Evolutionary conservation across 2,329 filamentous ascomycete species (phyloP).

Genomic region (Epichloe brachyelytri): DNA sequence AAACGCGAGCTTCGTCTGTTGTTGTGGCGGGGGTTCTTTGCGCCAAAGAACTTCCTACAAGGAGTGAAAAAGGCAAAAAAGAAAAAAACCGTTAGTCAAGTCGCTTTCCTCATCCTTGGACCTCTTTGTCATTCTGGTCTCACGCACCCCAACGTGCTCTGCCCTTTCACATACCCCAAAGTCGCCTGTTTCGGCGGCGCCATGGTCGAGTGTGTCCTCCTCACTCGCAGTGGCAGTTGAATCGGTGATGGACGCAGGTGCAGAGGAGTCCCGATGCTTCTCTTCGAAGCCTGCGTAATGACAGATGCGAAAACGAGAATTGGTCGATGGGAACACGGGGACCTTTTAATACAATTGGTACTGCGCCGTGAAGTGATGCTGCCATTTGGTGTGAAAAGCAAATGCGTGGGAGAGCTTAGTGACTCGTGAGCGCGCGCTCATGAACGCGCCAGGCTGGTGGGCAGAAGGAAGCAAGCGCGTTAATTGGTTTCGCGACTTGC

Average conservation of each 20-base stretch:
- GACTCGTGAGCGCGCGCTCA: constrained; percentile 6
- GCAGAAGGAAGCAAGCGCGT: constrained; percentile 30
- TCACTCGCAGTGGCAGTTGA: not conserved
- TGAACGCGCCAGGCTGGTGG: constrained; percentile 23
- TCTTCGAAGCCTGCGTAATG: constrained; percentile 6
- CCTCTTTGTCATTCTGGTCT: not conserved
- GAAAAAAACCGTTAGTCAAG: not conserved
- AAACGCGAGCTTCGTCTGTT: constrained; percentile 72
- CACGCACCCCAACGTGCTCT: constrained; percentile 60
- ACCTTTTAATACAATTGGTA: not conserved
- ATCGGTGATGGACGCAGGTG: constrained; percentile 4
- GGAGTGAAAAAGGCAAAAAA: constrained; percentile 1
- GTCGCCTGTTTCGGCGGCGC: constrained; percentile 62
- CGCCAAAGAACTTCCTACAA: constrained; percentile 71
- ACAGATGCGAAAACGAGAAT: not conserved
- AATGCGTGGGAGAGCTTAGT: constrained; percentile 5
- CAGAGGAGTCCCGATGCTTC: constrained; percentile 1
- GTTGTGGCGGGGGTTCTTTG: constrained; percentile 41
- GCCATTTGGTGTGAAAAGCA: not conserved
- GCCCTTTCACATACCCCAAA: constrained; percentile 73
- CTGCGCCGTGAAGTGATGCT: not conserved
- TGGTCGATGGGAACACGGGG: no score
- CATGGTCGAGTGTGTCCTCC: constrained; percentile 19
- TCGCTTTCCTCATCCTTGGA: no score
- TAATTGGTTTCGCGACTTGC: constrained; percentile 18